Percentiles rank a stretch among this genome's conserved stretches.
Evolutionary conservation across 768 basidiomycete species (phyloP).

Genomic region (Phylloporus arenicola): DNA sequence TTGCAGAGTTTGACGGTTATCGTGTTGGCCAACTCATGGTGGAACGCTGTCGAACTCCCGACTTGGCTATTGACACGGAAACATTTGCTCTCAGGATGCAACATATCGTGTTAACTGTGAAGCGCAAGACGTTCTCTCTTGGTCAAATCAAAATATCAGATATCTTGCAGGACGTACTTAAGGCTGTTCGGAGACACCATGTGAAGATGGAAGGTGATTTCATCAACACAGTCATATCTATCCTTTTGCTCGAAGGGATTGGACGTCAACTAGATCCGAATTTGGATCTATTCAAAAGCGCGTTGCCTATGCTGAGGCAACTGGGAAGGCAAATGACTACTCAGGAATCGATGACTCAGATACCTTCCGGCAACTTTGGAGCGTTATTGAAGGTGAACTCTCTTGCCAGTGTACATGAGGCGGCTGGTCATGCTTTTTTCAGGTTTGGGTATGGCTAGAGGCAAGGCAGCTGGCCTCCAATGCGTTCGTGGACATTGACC

Average conservation of each 20-base stretch:
- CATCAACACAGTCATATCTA: slow-evolving; percentile 94
- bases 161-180: slow-evolving; percentile 83
- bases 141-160: slow-evolving; percentile 97
- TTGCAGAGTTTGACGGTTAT: slow-evolving; percentile 97
- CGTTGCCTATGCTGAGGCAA: slow-evolving; percentile 88
- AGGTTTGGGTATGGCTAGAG: slow-evolving; percentile 94
- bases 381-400: slow-evolving; percentile 78
- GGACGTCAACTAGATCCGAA: slow-evolving; percentile 89
- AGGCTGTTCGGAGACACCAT: slow-evolving; percentile 82
- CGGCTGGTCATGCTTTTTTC: slow-evolving; percentile 3
- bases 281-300: slow-evolving; percentile 92
- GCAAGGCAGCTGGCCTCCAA: slow-evolving; percentile 80
- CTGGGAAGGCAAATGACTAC: slow-evolving; percentile 88
- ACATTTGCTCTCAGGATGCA: slow-evolving; percentile 98
- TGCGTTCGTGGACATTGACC: slow-evolving; percentile 76
- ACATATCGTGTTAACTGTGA: slow-evolving; percentile 87
- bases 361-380: slow-evolving; percentile 70
- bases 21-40: slow-evolving; percentile 94
- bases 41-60: slow-evolving; percentile 86
- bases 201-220: slow-evolving; percentile 99
- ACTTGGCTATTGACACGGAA: slow-evolving; percentile 85
- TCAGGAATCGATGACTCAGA: slow-evolving; percentile 52
- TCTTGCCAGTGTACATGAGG: not conserved
- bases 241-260: slow-evolving; percentile 91
- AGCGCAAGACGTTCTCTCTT: slow-evolving; percentile 94